Conservation (phyloP, 257 asterid species). For the Echites panduratus region DNA sequence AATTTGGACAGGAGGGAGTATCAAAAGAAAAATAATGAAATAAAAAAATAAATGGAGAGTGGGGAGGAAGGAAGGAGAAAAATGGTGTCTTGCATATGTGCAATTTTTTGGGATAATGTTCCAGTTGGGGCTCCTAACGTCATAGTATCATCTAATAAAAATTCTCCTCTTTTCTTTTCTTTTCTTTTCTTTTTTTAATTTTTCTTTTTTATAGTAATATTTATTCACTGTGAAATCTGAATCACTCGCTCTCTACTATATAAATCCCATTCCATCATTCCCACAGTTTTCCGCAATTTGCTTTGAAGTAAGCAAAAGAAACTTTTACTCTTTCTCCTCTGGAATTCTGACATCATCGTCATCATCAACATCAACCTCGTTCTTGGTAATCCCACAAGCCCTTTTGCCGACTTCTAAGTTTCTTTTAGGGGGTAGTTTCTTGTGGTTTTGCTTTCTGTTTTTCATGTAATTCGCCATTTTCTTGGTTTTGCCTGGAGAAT, state of each 20-base stretch:
- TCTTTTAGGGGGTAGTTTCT: neutral
- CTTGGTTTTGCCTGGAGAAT: neutral
- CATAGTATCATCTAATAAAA: no score
- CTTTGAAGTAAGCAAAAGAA: slow-evolving; percentile 22
- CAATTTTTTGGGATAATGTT: no score
- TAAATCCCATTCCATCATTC: neutral
- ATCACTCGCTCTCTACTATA: neutral
- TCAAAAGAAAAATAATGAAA: no score
- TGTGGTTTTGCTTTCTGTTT: neutral
- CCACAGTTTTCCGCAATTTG: neutral
- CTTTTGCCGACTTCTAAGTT: neutral
- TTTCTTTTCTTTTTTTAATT: no score
- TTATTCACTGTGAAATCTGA: no score
- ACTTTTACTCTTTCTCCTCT: slow-evolving; percentile 9
- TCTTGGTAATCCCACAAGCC: slow-evolving; percentile 14
- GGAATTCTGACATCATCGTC: slow-evolving; percentile 18
- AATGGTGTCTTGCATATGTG: no score
- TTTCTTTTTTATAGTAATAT: no score
- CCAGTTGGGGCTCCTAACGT: no score
- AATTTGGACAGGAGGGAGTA: no score
- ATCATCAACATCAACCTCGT: slow-evolving; percentile 12
- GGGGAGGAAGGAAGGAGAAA: no score
- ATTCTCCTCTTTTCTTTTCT: no score
- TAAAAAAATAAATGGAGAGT: no score
- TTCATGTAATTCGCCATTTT: neutral